Percentiles rank a stretch among this genome's conserved stretches.
Evolutionary conservation across 2,329 filamentous ascomycete species (phyloP).

Genomic region (Microcyclospora tardicrescens): DNA sequence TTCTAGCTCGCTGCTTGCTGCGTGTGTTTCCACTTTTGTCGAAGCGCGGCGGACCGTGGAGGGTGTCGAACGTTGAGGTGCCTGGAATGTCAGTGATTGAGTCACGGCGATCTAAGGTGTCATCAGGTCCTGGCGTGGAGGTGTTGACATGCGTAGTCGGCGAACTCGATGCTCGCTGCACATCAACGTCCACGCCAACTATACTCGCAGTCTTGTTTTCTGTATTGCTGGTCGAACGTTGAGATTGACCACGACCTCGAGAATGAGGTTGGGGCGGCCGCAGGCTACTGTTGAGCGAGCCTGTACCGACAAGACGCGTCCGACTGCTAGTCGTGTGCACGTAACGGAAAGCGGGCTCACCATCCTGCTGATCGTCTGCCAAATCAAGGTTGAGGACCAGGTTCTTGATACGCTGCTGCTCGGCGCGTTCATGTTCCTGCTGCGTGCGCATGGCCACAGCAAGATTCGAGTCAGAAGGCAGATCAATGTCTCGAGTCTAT

Average conservation of each 20-base stretch:
- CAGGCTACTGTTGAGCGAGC: constrained; percentile 28
- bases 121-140: constrained; percentile 1
- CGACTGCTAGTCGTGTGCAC: constrained; percentile 34
- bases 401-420: constrained; percentile 97
- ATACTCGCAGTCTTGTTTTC: constrained; percentile 1
- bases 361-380: constrained; percentile 63
- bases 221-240: constrained; percentile 14
- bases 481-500: constrained; percentile 78
- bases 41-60: constrained; percentile 32
- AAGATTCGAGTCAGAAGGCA: constrained; percentile 84
- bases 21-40: constrained; percentile 52
- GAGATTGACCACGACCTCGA: constrained; percentile 13
- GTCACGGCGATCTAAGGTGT: neutral
- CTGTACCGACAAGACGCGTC: constrained; percentile 28
- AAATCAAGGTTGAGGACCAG: constrained; percentile 94
- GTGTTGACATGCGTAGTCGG: constrained; percentile 4
- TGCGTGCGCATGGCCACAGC: constrained; percentile 93
- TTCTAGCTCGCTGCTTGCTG: constrained; percentile 68
- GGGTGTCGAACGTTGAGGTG: constrained; percentile 17
- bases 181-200: too few species aligned
- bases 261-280: constrained; percentile 2
- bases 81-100: too few species aligned
- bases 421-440: constrained; percentile 86
- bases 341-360: constrained; percentile 42
- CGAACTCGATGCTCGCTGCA: constrained; percentile 3